These are phyloP conservation scores for Asterophora parasitica DNA, from an alignment of 768 basidiomycete genomes.

Conservation along the genomic window DNA sequence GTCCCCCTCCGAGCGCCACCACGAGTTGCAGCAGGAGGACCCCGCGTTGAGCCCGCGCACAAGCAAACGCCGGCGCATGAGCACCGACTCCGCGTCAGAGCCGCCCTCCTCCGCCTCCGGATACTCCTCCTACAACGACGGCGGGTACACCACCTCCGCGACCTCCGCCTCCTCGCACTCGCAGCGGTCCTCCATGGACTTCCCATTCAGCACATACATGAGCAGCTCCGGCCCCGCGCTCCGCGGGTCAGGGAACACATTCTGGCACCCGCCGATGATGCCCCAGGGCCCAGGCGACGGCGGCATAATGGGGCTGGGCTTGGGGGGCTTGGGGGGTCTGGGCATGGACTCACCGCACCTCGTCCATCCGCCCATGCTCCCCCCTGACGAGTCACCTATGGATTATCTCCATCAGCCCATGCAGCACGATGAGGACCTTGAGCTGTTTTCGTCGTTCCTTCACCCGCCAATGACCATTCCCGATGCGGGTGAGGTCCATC, in stretches of 20 bases:
- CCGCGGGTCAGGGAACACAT: slow-evolving; percentile 55
- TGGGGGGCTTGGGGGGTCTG: no score
- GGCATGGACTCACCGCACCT: slow-evolving; percentile 41
- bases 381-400: slow-evolving; percentile 59
- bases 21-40: slow-evolving; percentile 33
- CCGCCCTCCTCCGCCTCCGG: slow-evolving; percentile 62
- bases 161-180: slow-evolving; percentile 55
- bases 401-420: slow-evolving; percentile 67
- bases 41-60: slow-evolving; percentile 39
- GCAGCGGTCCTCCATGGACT: slow-evolving; percentile 63
- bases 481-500: slow-evolving; percentile 26
- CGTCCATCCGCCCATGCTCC: slow-evolving; percentile 70
- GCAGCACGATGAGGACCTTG: slow-evolving; percentile 52
- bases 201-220: slow-evolving; percentile 51
- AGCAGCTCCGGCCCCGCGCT: slow-evolving; percentile 36
- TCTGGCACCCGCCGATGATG: slow-evolving; percentile 80
- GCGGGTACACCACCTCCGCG: slow-evolving; percentile 48
- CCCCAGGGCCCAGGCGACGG: slow-evolving; percentile 28
- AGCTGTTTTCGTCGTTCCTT: slow-evolving; percentile 47
- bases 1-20: no score
- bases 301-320: no score
- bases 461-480: slow-evolving; percentile 42
- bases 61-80: slow-evolving; percentile 71
- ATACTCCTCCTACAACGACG: slow-evolving; percentile 56
- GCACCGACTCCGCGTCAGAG: slow-evolving; percentile 47